phyloP scores from a whole-genome alignment of 176 grass and related monocot genomes.

The Musa acuminata region DNA sequence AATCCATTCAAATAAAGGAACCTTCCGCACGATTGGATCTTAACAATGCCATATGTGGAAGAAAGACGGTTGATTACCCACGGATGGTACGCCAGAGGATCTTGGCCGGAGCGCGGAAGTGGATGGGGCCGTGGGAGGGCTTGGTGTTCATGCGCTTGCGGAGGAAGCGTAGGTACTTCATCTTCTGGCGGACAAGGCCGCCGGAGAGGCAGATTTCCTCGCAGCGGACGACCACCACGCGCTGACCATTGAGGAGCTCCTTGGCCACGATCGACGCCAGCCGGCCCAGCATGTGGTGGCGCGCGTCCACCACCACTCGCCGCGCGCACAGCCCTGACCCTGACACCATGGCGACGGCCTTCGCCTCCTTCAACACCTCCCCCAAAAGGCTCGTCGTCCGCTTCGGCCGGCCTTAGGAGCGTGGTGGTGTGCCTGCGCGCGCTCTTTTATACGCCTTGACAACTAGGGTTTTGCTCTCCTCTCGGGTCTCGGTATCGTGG shows the following conservation, averaged over 20 bases:
- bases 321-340: constrained; percentile 3
- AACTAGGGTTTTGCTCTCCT: background rate
- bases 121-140: constrained; percentile 15
- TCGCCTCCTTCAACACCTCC: constrained; percentile 1
- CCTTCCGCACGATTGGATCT: background rate
- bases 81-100: constrained; percentile 21
- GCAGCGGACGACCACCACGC: constrained; percentile 11
- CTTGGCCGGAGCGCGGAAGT: constrained; percentile 18
- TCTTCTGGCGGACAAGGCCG: constrained; percentile 13
- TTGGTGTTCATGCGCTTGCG: constrained; percentile 19
- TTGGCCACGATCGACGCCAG: constrained; percentile 12
- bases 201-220: constrained; percentile 20
- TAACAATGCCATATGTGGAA: background rate
- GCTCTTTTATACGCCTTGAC: background rate
- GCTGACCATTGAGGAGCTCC: constrained; percentile 13
- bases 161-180: constrained; percentile 17
- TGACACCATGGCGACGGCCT: constrained; percentile 6
- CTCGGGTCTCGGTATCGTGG: too few relatives aligned
- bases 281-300: constrained; percentile 18
- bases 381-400: background rate
- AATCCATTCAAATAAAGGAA: background rate
- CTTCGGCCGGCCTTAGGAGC: background rate
- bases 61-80: background rate
- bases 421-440: too few relatives aligned
- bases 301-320: constrained; percentile 10